Conservation (phyloP, 2,329 filamentous ascomycete species). For the Microdochium bolleyi region DNA sequence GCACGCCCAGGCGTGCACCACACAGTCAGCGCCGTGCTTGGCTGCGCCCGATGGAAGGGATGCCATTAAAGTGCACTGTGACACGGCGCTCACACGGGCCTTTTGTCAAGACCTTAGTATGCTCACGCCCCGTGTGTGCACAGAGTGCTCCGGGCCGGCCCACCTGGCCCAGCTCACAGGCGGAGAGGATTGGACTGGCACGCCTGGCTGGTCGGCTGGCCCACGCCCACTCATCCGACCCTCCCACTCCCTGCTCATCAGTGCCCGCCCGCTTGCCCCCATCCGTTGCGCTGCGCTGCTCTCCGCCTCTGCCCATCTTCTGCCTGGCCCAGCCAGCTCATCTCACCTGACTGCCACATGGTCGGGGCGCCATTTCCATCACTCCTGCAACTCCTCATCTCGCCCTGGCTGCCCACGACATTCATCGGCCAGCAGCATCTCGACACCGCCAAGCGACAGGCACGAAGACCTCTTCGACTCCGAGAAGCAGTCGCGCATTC, state of each 20-base stretch:
- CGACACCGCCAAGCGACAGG: not conserved
- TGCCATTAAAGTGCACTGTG: too few species aligned
- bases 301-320: not conserved
- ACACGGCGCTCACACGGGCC: too few species aligned
- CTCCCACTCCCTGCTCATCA: not conserved
- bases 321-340: not conserved
- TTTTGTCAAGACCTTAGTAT: too few species aligned
- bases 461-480: not conserved
- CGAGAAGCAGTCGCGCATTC: not conserved
- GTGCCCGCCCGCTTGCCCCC: not conserved
- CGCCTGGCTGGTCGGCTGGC: not conserved
- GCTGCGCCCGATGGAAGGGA: too few species aligned
- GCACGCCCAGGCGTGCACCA: not conserved
- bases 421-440: not conserved
- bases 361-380: not conserved
- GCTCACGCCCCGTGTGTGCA: not conserved
- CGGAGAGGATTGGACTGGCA: not conserved
- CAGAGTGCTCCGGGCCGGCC: not conserved
- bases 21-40: too few species aligned
- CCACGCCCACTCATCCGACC: not conserved
- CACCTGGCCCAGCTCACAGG: not conserved
- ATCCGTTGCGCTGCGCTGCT: not conserved
- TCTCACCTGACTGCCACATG: not conserved
- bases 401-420: conserved; percentile 1
- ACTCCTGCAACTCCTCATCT: not conserved